phyloP scores from a whole-genome alignment of 139 green algal species.

The Gonium pectorale region DNA sequence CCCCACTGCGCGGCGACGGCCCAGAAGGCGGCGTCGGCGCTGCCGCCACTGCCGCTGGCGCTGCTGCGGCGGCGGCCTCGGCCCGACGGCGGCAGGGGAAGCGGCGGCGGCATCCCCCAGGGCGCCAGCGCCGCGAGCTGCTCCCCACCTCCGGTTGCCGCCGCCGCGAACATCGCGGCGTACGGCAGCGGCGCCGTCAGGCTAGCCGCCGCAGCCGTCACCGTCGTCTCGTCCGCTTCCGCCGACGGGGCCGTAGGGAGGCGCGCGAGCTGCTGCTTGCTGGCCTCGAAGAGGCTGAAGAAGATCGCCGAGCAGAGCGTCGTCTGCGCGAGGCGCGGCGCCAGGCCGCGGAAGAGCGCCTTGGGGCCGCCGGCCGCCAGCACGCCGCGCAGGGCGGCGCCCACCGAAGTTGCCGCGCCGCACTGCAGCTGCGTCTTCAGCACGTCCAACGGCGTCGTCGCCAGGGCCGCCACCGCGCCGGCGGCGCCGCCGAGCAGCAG shows the following conservation, averaged over 20 bases:
- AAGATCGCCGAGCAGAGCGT: slow-evolving; percentile 78
- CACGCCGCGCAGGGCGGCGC: not conserved
- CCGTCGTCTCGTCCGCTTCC: not conserved
- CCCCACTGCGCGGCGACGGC: not conserved
- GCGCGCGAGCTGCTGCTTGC: not conserved
- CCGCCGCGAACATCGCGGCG: too few species aligned
- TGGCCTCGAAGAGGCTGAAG: slow-evolving; percentile 76
- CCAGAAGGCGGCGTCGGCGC: not conserved
- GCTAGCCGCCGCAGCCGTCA: not conserved
- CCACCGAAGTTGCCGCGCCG: slow-evolving; percentile 31
- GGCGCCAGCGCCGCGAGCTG: not conserved
- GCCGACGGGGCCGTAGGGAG: not conserved
- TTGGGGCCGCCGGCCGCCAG: slow-evolving; percentile 26
- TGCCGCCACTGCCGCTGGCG: not conserved
- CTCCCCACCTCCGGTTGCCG: not conserved
- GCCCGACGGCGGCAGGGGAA: not conserved
- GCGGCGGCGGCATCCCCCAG: not conserved
- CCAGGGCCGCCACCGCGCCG: slow-evolving; percentile 70
- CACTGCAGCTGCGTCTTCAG: slow-evolving; percentile 83
- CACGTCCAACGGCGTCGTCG: slow-evolving; percentile 83
- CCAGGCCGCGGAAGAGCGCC: slow-evolving; percentile 65
- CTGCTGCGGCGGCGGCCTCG: not conserved
- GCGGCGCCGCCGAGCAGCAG: slow-evolving; percentile 67
- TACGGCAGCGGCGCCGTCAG: not conserved
- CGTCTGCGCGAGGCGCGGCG: slow-evolving; percentile 71